Percentiles rank a stretch among this genome's conserved stretches.
Evolutionary conservation across 1,139 yeast genomes (phyloP).

Genomic region (Tardiomyces digboiensis): DNA sequence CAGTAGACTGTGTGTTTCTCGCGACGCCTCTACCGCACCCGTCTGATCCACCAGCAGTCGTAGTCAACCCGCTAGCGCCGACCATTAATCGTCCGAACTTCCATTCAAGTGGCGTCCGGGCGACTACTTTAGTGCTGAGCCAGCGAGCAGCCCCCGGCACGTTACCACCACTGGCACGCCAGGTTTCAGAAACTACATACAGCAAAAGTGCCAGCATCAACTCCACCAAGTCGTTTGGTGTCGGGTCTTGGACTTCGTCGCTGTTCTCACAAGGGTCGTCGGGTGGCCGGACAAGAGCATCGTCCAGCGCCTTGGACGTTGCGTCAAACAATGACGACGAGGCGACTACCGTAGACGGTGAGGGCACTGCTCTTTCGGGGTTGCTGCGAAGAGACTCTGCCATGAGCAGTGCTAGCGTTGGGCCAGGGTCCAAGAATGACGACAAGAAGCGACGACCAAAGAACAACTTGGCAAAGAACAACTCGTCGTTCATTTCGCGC

Average conservation of each 20-base stretch:
- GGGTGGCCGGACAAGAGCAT: not conserved
- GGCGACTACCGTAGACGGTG: constrained; percentile 1
- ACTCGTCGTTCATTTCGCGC: constrained; percentile 30
- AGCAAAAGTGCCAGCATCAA: constrained; percentile 6
- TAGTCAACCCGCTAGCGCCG: constrained; percentile 28
- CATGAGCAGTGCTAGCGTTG: not conserved
- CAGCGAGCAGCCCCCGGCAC: not conserved
- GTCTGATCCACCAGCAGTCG: constrained; percentile 25
- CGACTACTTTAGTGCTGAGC: constrained; percentile 9
- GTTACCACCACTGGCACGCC: not conserved
- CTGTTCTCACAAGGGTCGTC: constrained; percentile 5
- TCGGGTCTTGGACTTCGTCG: constrained; percentile 7
- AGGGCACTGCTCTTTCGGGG: constrained; percentile 2
- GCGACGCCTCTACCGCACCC: constrained; percentile 30
- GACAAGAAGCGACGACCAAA: constrained; percentile 16
- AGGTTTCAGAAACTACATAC: not conserved
- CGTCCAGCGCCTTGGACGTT: not conserved
- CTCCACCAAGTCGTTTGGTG: constrained; percentile 9
- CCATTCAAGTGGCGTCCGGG: constrained; percentile 19
- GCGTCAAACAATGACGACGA: constrained; percentile 1
- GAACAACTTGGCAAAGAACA: constrained; percentile 27
- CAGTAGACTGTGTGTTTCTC: constrained; percentile 22
- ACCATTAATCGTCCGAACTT: constrained; percentile 20
- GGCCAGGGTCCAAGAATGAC: not conserved
- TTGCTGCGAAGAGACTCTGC: constrained; percentile 3